Percentiles rank a stretch among this genome's conserved stretches.
Evolutionary conservation across 2,329 filamentous ascomycete genomes (phyloP).

Genomic region (Fusarium coicis): DNA sequence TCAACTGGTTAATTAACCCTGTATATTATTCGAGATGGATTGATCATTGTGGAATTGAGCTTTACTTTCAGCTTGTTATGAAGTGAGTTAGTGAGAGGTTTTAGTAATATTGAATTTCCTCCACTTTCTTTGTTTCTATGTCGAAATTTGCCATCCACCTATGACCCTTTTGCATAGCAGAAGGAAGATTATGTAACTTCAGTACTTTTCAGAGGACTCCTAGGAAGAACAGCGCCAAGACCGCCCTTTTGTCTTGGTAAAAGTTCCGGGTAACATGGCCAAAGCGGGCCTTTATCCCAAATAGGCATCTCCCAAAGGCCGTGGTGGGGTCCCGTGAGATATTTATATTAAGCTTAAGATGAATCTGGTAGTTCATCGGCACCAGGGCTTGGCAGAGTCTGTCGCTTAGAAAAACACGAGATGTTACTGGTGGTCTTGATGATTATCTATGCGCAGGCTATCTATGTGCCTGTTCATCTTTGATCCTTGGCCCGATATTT

Average conservation of each 20-base stretch:
- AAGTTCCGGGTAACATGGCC: neutral
- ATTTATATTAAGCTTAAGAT: slow-evolving; percentile 5
- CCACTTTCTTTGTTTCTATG: rapidly evolving
- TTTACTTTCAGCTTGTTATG: neutral
- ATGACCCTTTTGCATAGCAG: rapidly evolving
- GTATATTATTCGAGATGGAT: neutral
- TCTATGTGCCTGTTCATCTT: slow-evolving; percentile 2
- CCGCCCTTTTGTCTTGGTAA: neutral
- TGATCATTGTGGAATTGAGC: neutral
- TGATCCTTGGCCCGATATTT: neutral
- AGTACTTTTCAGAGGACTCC: too few relatives aligned
- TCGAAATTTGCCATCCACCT: neutral
- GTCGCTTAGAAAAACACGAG: neutral
- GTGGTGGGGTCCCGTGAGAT: neutral
- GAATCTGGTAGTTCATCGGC: slow-evolving; percentile 13
- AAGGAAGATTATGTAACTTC: too few relatives aligned
- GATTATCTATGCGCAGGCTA: neutral
- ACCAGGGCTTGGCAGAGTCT: neutral
- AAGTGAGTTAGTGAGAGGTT: neutral
- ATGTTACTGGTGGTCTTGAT: slow-evolving; percentile 2
- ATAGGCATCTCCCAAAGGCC: neutral
- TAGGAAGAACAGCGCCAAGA: neutral
- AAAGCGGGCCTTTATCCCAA: neutral
- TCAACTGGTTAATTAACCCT: neutral
- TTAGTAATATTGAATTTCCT: neutral